Evolutionary conservation across 2,329 filamentous ascomycete genomes (phyloP), one percentile per base, ranked within the genome.

Genomic region (Penicillium psychrosexuale): DNA sequence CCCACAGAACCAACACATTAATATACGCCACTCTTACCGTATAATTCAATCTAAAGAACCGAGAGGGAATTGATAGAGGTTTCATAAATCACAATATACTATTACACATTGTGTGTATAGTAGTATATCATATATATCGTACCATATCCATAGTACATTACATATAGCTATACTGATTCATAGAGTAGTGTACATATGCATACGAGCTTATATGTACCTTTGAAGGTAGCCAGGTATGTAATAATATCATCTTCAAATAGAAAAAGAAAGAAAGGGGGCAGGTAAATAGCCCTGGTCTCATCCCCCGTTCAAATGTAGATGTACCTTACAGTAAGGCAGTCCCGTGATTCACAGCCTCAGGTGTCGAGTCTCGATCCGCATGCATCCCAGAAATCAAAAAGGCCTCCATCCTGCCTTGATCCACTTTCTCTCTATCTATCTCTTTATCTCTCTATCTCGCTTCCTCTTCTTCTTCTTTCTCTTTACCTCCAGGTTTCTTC

Each of bases 261-360:
- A 31, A 19, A 7, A 22, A 22, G 4, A 8, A 15, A 15, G 9
- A 24, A n/a, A 22, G 13, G 22, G 5, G 12, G 27, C 15, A 7
- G 15, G 22, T 15, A 27, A 40, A 40, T 15, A 24, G 31, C 22
- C 24, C n/a, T 11, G 12, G n/a, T 19, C 27, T 44, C 27, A 43
- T 43, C 42, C 42, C 42, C 12, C 31, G 1, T n/a, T 9, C 34
- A 40, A 30, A n/a, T 17, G 28, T 19, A 28, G 40, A 44, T 19
- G 12, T 22, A 22, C 42, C 24, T 17, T 43, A 31, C 17, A 30
- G 15, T 17, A 27, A 13, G 30, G 30, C 22, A 37, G 43, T 53
- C 50, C 50, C 50, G 50, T 53, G 50, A 53, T 37, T 37, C 3
- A n/a, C 12, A 27, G 15, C 43, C 50, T 53, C 19, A 51, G 48